Percentiles rank a stretch among this genome's conserved stretches.
These are phyloP conservation scores for Phoma sp. DNA, from an alignment of 2,329 filamentous ascomycete species.

Conservation along the genomic window DNA sequence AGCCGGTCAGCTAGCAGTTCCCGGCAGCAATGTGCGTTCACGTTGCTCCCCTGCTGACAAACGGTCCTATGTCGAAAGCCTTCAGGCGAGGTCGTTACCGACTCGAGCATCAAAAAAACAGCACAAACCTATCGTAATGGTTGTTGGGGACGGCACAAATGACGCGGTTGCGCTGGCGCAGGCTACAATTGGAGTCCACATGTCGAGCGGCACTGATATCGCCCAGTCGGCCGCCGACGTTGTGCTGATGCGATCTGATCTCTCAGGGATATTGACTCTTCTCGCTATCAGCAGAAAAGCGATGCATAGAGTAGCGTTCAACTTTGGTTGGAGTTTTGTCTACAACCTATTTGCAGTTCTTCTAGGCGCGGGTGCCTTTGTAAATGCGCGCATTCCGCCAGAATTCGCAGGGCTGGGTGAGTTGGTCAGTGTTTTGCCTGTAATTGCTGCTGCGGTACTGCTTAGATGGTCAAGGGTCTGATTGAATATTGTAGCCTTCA, in stretches of 20 bases:
- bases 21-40: slow-evolving; percentile 51
- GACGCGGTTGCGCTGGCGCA: slow-evolving; percentile 76
- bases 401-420: slow-evolving; percentile 74
- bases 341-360: slow-evolving; percentile 76
- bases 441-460: slow-evolving; percentile 64
- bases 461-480: slow-evolving; percentile 49
- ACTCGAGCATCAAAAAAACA: neutral
- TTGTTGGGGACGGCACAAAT: slow-evolving; percentile 83
- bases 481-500: neutral
- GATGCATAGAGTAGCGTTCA: slow-evolving; percentile 61
- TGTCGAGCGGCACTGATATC: slow-evolving; percentile 67
- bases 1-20: slow-evolving; percentile 50
- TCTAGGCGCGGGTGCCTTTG: slow-evolving; percentile 65
- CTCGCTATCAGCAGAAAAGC: slow-evolving; percentile 61
- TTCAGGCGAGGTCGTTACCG: slow-evolving; percentile 21
- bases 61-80: slow-evolving; percentile 57
- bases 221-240: slow-evolving; percentile 73
- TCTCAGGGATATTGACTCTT: slow-evolving; percentile 64
- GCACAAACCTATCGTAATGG: slow-evolving; percentile 61
- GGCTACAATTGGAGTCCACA: slow-evolving; percentile 74
- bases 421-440: slow-evolving; percentile 75
- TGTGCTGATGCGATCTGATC: slow-evolving; percentile 66
- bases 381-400: slow-evolving; percentile 67
- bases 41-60: slow-evolving; percentile 63
- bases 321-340: slow-evolving; percentile 73